phyloP scores from a whole-genome alignment of 345 rosid species.

The Lenwebbia sp. region DNA sequence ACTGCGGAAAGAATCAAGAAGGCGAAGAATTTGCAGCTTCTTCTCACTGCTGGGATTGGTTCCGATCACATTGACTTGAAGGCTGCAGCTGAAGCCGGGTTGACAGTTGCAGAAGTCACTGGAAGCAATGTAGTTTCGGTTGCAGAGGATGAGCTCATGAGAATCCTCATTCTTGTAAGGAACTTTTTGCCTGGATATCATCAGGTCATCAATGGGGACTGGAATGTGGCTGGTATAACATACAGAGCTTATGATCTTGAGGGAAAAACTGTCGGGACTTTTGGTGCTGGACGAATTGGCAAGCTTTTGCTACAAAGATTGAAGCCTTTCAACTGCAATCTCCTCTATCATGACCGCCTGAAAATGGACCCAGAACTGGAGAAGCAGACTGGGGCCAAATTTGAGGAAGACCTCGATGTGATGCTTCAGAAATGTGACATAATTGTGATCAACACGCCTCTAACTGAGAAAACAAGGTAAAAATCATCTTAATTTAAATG shows the following conservation, averaged over 20 bases:
- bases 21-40: constrained; percentile 81
- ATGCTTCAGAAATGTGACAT: constrained; percentile 92
- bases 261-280: constrained; percentile 92
- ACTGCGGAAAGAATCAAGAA: constrained; percentile 83
- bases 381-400: constrained; percentile 59
- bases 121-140: constrained; percentile 93
- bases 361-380: constrained; percentile 74
- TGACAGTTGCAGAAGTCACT: constrained; percentile 89
- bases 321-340: constrained; percentile 88
- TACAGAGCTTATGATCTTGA: constrained; percentile 91
- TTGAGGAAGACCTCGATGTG: constrained; percentile 59
- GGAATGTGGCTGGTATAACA: constrained; percentile 86
- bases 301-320: constrained; percentile 77
- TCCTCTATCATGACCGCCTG: constrained; percentile 72
- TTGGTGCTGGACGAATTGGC: constrained; percentile 85
- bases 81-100: constrained; percentile 85
- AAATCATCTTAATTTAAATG: background rate
- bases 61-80: constrained; percentile 84
- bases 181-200: constrained; percentile 86
- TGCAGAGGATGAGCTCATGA: constrained; percentile 96
- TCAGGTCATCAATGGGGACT: constrained; percentile 77
- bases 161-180: constrained; percentile 77
- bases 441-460: constrained; percentile 77
- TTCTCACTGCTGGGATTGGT: constrained; percentile 93
- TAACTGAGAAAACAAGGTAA: constrained; percentile 79